A percentile compares a stretch with the other conserved stretches of the same genome.
Evolutionary conservation across 2,329 filamentous ascomycete genomes (phyloP).

Genomic region (Apiospora kogelbergensis): DNA sequence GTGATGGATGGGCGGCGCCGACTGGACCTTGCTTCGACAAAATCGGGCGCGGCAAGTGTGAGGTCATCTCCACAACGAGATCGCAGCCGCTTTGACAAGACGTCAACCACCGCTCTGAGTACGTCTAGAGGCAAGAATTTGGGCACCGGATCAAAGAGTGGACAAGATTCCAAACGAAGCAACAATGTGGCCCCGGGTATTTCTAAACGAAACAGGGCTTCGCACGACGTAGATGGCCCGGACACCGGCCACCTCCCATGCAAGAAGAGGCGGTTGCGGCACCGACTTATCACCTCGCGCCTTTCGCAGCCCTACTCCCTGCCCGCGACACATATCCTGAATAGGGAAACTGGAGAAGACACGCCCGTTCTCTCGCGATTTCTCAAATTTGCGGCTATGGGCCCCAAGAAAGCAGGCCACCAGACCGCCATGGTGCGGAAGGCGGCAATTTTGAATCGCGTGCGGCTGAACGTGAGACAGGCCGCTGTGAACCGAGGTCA

Average conservation of each 20-base stretch:
- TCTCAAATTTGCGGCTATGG: slow-evolving; percentile 45
- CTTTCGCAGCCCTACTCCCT: slow-evolving; percentile 69
- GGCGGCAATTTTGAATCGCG: slow-evolving; percentile 64
- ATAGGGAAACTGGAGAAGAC: slow-evolving; percentile 55
- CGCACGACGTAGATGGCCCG: slow-evolving; percentile 60
- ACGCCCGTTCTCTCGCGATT: slow-evolving; percentile 38
- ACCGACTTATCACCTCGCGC: slow-evolving; percentile 66
- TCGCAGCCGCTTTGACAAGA: neutral
- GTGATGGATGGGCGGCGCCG: neutral
- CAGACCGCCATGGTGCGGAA: slow-evolving; percentile 57
- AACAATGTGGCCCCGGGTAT: neutral
- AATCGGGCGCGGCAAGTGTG: neutral
- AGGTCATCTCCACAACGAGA: neutral
- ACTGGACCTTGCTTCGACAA: neutral
- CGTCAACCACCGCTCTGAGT: neutral
- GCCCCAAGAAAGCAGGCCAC: slow-evolving; percentile 42
- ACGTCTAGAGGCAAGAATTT: neutral
- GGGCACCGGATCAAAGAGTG: neutral
- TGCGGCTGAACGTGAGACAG: slow-evolving; percentile 48
- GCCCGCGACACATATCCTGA: slow-evolving; percentile 68
- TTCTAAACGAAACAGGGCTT: slow-evolving; percentile 50
- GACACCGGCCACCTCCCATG: slow-evolving; percentile 48
- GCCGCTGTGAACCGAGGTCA: slow-evolving; percentile 33
- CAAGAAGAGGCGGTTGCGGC: slow-evolving; percentile 68
- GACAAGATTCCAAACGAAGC: neutral